phyloP scores from a whole-genome alignment of 2,329 filamentous ascomycete genomes.

The Sclerotinia nivalis region DNA sequence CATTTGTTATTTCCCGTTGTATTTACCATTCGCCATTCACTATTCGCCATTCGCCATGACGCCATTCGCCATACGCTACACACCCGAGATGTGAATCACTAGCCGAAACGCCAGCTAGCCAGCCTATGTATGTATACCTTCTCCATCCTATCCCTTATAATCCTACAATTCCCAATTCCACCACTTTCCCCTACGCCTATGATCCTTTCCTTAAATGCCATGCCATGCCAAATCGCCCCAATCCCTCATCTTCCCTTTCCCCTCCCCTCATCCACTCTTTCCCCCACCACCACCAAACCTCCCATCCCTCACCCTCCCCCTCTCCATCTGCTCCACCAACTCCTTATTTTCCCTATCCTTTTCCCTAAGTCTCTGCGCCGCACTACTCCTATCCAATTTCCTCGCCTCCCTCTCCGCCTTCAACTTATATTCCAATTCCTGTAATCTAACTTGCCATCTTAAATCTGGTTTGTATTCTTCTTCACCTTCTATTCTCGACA shows the following conservation, averaged over 20 bases:
- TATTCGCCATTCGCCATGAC: too few relatives aligned
- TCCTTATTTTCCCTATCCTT: slow-evolving; percentile 73
- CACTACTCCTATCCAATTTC: slow-evolving; percentile 79
- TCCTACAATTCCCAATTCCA: neutral
- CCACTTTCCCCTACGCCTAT: neutral
- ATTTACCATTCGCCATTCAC: too few relatives aligned
- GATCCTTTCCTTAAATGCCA: neutral
- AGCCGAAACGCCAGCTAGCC: neutral
- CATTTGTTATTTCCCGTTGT: too few relatives aligned
- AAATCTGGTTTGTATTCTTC: slow-evolving; percentile 56
- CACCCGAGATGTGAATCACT: neutral
- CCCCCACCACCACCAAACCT: slow-evolving; percentile 9
- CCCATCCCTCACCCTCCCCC: slow-evolving; percentile 32
- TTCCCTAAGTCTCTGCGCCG: slow-evolving; percentile 75
- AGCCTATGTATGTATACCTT: neutral
- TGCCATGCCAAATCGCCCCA: neutral
- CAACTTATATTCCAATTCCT: slow-evolving; percentile 83
- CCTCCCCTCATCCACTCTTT: neutral
- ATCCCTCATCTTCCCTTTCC: neutral
- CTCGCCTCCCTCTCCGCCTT: slow-evolving; percentile 88
- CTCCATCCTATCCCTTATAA: neutral
- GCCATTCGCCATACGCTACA: neutral
- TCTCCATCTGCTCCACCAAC: slow-evolving; percentile 61
- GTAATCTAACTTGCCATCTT: slow-evolving; percentile 80
- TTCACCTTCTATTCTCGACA: slow-evolving; percentile 30